Evolutionary conservation across 108 stramenopile species (phyloP), one percentile per base, ranked within the genome.

Genomic region (Epipyxis sp.): DNA sequence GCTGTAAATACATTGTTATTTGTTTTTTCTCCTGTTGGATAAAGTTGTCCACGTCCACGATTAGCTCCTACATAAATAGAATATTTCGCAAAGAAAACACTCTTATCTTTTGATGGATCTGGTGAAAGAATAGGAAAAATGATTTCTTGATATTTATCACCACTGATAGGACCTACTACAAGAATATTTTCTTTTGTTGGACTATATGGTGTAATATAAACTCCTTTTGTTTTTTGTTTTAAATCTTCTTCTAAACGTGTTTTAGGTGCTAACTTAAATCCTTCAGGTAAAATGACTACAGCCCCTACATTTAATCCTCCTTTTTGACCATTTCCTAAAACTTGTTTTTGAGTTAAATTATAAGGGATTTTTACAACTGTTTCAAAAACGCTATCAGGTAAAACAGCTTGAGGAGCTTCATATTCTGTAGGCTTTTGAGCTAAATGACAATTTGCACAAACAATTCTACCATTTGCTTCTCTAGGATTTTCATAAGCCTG

Each of bases 321-420:
- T 65, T 65, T 16, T 65, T 65, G 61, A 65, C 61, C 61, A 65
- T 65, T 65, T 65, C 61, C 61, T 65, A 65, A 65, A 65, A 65
- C 34, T 65, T 65, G 61, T 65, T 65, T 65, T 65, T 65, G 61
- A 32, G 20, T 65, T 65, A 32, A 32, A 65, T 65, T 32, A 65
- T 32, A 65, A 65, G 61, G 61, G 20, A 65, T 65, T 65, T 65
- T 65, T 65, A 65, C 61, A 32, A 65, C 61, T 65, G 61, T 57
- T 57, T 57, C 54, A 57, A 57, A 57, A 57, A 57, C 54, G 25
- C 20, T 57, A 57, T 57, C 54, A 57, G 54, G 54, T 57, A 57
- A 57, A 57, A 57, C 54, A 20, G 54, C 16, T 20, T 16, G 16
- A 57, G 54, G 54, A 20, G 54, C 54, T 57, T 57, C 54, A 57